These are phyloP conservation scores for Colletotrichum agaves DNA, from an alignment of 2,329 filamentous ascomycete genomes.

Conservation along the genomic window DNA sequence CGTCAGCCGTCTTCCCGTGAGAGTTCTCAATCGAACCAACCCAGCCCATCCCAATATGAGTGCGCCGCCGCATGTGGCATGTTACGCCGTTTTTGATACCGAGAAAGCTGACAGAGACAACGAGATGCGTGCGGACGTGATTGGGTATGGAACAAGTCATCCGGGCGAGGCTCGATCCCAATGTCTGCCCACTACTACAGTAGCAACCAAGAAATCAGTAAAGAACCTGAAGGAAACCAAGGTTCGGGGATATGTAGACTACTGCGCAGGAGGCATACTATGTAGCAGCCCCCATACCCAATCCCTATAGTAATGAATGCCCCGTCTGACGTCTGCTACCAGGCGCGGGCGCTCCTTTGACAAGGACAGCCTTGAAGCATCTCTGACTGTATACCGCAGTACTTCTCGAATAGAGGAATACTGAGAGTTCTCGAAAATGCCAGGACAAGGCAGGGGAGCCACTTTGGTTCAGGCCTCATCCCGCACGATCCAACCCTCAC, in stretches of 20 bases:
- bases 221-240: neutral
- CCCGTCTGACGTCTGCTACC: conserved; percentile 8
- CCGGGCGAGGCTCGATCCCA: conserved; percentile 1
- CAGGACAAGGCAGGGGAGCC: neutral
- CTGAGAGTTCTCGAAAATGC: neutral
- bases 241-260: neutral
- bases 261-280: too few species aligned
- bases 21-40: neutral
- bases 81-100: neutral
- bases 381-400: neutral
- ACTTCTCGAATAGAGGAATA: neutral
- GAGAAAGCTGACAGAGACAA: conserved; percentile 2
- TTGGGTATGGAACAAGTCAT: neutral
- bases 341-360: neutral
- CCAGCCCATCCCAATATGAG: neutral
- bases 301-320: neutral
- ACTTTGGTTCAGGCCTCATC: conserved; percentile 9
- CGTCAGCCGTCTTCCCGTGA: conserved; percentile 10
- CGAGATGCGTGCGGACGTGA: neutral
- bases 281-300: neutral
- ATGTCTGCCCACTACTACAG: neutral
- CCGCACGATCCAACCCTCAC: conserved; percentile 5
- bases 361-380: neutral
- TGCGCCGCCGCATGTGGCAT: neutral
- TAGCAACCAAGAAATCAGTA: neutral